phyloP scores from a whole-genome alignment of 495 filamentous ascomycete species.

The Neurospora tetraspora region DNA sequence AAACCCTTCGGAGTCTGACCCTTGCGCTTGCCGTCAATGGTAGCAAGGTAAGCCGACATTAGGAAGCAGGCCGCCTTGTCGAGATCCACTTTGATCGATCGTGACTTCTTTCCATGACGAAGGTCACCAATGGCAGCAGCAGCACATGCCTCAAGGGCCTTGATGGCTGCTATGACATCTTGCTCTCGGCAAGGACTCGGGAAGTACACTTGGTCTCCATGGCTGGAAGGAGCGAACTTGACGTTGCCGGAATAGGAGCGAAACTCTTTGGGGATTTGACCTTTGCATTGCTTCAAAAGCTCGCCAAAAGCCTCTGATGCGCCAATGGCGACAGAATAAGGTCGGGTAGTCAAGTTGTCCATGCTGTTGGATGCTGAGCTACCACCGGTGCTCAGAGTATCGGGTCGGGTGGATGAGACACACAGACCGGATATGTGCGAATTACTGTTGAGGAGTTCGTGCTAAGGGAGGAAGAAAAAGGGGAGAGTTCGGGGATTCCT shows the following conservation, averaged over 20 bases:
- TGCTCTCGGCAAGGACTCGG: slow-evolving; percentile 65
- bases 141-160: slow-evolving; percentile 59
- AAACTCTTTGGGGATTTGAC: slow-evolving; percentile 23
- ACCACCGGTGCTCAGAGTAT: not conserved
- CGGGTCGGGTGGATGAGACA: not conserved
- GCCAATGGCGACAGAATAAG: slow-evolving; percentile 19
- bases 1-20: slow-evolving; percentile 45
- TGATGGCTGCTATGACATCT: slow-evolving; percentile 56
- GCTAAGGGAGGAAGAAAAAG: not conserved
- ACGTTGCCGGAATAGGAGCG: slow-evolving; percentile 16
- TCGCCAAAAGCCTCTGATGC: slow-evolving; percentile 17
- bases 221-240: slow-evolving; percentile 20
- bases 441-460: not conserved
- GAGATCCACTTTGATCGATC: slow-evolving; percentile 47
- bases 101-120: slow-evolving; percentile 27
- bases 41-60: slow-evolving; percentile 63
- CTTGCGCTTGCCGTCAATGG: slow-evolving; percentile 60
- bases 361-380: not conserved
- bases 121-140: slow-evolving; percentile 55
- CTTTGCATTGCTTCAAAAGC: slow-evolving; percentile 14
- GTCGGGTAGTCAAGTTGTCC: not conserved
- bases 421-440: not conserved
- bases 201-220: slow-evolving; percentile 31
- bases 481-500: not conserved
- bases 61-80: slow-evolving; percentile 58